Conservation (phyloP, 2,329 filamentous ascomycete genomes). For the Aspergillus sp. region DNA sequence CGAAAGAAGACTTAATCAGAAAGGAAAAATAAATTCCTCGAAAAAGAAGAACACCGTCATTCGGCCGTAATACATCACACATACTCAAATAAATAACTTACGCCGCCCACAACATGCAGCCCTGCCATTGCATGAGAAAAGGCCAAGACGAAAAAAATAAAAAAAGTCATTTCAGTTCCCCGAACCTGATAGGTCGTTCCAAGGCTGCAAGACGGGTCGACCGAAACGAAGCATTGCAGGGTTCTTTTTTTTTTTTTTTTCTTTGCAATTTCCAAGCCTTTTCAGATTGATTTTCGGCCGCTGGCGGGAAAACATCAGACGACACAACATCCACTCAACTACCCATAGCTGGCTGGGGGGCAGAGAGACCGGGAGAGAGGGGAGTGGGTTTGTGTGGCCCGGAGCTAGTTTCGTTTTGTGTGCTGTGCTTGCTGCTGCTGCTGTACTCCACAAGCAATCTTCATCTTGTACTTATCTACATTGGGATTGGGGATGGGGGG, state of each 20-base stretch:
- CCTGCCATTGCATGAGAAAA: slow-evolving; percentile 21
- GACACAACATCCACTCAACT: slow-evolving; percentile 2
- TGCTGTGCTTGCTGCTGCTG: not conserved
- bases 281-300: not conserved
- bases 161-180: slow-evolving; percentile 3
- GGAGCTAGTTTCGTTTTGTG: too few relatives aligned
- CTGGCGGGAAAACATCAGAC: slow-evolving; percentile 21
- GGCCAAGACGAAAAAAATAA: not conserved
- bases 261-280: too few relatives aligned
- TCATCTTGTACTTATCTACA: slow-evolving; percentile 8
- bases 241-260: not conserved
- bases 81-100: not conserved
- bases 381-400: too few relatives aligned
- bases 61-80: not conserved
- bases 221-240: slow-evolving; percentile 23
- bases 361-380: too few relatives aligned
- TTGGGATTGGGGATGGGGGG: not conserved
- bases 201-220: slow-evolving; percentile 17
- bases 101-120: slow-evolving; percentile 17
- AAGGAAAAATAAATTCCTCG: not conserved
- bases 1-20: not conserved
- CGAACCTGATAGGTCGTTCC: slow-evolving; percentile 19
- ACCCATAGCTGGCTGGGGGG: too few relatives aligned
- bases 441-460: slow-evolving; percentile 7
- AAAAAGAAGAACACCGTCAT: too few relatives aligned